Conservation (phyloP, 345 rosid species). For the Bretschneidera sinensis region DNA sequence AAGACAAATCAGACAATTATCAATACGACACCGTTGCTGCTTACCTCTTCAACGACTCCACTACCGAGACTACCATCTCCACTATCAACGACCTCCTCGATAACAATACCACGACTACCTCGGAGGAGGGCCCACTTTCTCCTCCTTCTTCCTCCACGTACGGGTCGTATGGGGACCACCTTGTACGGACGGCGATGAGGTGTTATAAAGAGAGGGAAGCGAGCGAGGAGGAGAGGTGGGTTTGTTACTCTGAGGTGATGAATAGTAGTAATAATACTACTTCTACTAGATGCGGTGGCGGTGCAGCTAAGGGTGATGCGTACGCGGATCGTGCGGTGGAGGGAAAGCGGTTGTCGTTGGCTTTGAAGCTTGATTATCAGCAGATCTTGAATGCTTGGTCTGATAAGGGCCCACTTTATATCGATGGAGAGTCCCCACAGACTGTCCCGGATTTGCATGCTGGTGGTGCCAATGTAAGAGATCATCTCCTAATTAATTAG, state of each 20-base stretch:
- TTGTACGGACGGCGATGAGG: constrained; percentile 68
- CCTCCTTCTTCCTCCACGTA: constrained; percentile 21
- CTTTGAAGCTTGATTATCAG: constrained; percentile 80
- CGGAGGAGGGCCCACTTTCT: constrained; percentile 22
- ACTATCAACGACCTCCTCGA: constrained; percentile 58
- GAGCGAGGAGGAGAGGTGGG: constrained; percentile 61
- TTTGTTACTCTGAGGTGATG: constrained; percentile 57
- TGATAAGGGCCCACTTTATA: constrained; percentile 64
- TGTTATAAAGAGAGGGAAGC: constrained; percentile 44
- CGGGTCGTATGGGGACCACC: constrained; percentile 14
- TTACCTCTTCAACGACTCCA: constrained; percentile 44
- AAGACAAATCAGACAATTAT: constrained; percentile 17
- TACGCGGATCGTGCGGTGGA: constrained; percentile 17
- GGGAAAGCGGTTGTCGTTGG: constrained; percentile 24
- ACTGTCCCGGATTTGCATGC: constrained; percentile 66
- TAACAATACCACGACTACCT: constrained; percentile 22
- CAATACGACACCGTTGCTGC: constrained; percentile 48
- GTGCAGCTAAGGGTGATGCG: constrained; percentile 20
- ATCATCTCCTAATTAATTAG: constrained; percentile 17
- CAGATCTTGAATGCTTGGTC: constrained; percentile 84
- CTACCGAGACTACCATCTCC: constrained; percentile 40
- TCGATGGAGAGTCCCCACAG: constrained; percentile 48
- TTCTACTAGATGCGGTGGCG: constrained; percentile 25
- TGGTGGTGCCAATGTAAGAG: constrained; percentile 32
- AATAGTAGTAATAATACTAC: too few relatives aligned